A percentile compares a stretch with the other conserved stretches of the same genome.
phyloP scores from a whole-genome alignment of 768 basidiomycete species.

The Obba rivulosa region DNA sequence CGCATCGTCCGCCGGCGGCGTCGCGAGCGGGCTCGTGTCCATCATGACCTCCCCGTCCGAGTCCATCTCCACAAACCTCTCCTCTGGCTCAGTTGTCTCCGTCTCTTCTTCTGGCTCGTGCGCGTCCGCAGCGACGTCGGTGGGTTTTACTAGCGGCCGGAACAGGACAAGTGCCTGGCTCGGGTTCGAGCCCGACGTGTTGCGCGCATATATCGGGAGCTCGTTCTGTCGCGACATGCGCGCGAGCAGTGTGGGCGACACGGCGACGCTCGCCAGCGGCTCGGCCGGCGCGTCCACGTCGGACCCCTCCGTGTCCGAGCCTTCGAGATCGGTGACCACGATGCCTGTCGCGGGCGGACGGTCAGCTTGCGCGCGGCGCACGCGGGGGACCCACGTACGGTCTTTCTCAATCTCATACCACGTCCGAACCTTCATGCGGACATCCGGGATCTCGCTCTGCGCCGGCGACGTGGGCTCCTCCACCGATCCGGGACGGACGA shows the following conservation, averaged over 20 bases:
- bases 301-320: slow-evolving; percentile 29
- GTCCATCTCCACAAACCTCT: neutral
- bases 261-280: slow-evolving; percentile 2
- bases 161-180: slow-evolving; percentile 25
- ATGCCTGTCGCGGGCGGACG: slow-evolving; percentile 40
- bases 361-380: slow-evolving; percentile 4
- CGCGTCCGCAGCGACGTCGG: neutral
- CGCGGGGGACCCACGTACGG: slow-evolving; percentile 37
- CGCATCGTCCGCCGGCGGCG: slow-evolving; percentile 16
- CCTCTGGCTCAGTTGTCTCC: neutral
- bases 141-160: slow-evolving; percentile 13
- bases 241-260: slow-evolving; percentile 19
- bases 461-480: slow-evolving; percentile 34
- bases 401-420: slow-evolving; percentile 72
- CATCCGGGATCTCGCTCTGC: slow-evolving; percentile 35
- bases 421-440: slow-evolving; percentile 57
- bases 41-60: slow-evolving; percentile 2
- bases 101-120: neutral
- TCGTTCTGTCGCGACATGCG: slow-evolving; percentile 8
- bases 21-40: neutral
- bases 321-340: slow-evolving; percentile 50
- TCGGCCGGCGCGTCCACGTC: slow-evolving; percentile 16
- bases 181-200: slow-evolving; percentile 5
- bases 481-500: slow-evolving; percentile 31
- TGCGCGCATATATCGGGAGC: slow-evolving; percentile 3